Percentiles rank a stretch among this genome's conserved stretches.
phyloP scores from a whole-genome alignment of 2,329 filamentous ascomycete species.

The Penicillium paneum region DNA sequence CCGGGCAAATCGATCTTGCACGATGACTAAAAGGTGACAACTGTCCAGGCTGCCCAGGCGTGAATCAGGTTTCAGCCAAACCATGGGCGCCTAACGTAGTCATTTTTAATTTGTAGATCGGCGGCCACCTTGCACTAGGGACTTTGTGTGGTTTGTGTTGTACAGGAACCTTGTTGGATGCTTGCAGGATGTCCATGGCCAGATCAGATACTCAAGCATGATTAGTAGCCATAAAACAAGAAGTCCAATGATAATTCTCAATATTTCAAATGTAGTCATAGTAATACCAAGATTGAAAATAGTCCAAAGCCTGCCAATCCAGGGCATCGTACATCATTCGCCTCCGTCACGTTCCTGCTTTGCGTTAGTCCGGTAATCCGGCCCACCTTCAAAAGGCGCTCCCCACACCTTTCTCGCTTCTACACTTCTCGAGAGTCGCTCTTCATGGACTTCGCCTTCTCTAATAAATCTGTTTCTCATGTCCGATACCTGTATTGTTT shows the following conservation, averaged over 20 bases:
- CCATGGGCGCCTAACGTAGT: constrained; percentile 2
- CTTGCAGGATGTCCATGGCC: not conserved
- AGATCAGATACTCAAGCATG: not conserved
- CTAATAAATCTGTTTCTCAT: constrained; percentile 41
- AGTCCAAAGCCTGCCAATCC: constrained; percentile 1
- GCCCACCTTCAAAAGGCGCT: constrained; percentile 44
- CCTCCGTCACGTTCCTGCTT: constrained; percentile 42
- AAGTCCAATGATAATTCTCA: not conserved
- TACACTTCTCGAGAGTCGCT: constrained; percentile 20
- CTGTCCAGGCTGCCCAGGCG: not conserved
- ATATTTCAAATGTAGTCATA: not conserved
- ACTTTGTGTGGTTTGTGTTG: not conserved
- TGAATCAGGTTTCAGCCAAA: not conserved
- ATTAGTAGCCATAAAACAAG: not conserved
- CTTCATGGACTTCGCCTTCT: constrained; percentile 26
- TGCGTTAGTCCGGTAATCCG: constrained; percentile 36
- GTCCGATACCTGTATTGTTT: constrained; percentile 70
- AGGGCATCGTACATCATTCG: constrained; percentile 19
- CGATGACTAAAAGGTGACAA: constrained; percentile 1
- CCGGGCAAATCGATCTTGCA: not conserved
- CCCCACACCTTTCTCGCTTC: constrained; percentile 28
- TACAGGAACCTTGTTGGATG: not conserved
- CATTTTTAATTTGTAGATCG: not conserved
- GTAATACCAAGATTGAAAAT: not conserved
- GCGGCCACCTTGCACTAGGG: not conserved